Evolutionary conservation across 495 filamentous ascomycete species (phyloP).

Genomic region (Xylaria acuta): DNA sequence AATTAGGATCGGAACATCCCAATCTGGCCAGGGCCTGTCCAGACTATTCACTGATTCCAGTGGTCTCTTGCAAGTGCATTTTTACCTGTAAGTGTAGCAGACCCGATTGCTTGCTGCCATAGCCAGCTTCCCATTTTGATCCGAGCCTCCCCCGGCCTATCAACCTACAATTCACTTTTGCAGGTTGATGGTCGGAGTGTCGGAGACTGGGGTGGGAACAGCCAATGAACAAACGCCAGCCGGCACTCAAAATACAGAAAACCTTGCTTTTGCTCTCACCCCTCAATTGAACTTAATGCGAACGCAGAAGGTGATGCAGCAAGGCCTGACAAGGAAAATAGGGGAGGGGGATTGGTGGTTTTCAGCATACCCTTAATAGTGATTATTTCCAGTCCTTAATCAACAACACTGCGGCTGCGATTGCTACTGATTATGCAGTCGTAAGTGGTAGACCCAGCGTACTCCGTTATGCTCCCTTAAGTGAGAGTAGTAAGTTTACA

Average conservation of each 20-base stretch:
- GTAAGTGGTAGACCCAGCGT: constrained; percentile 24
- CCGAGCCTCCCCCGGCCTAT: constrained; percentile 23
- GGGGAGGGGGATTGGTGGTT: constrained; percentile 37
- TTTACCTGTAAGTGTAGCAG: constrained; percentile 26
- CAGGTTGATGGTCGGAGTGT: constrained; percentile 34
- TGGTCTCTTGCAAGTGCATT: constrained; percentile 21
- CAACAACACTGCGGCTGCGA: constrained; percentile 30
- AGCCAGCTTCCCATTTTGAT: constrained; percentile 15
- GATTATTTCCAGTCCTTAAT: constrained; percentile 30
- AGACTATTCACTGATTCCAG: constrained; percentile 24
- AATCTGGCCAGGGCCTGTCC: constrained; percentile 18
- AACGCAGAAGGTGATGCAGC: constrained; percentile 32
- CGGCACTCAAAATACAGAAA: constrained; percentile 37
- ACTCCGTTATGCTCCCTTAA: constrained; percentile 28
- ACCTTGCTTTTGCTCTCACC: constrained; percentile 24
- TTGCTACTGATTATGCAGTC: constrained; percentile 29
- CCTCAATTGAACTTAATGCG: constrained; percentile 29
- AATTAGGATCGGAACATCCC: constrained; percentile 2
- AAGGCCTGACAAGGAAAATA: constrained; percentile 29
- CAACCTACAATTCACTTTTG: constrained; percentile 35
- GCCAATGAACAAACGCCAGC: constrained; percentile 38
- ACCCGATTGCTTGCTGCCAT: constrained; percentile 20
- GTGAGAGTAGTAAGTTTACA: constrained; percentile 29
- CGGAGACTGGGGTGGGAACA: constrained; percentile 33
- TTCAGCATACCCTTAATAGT: constrained; percentile 41